phyloP scores from a whole-genome alignment of 2,329 filamentous ascomycete species.

The Chaetomium sp. region DNA sequence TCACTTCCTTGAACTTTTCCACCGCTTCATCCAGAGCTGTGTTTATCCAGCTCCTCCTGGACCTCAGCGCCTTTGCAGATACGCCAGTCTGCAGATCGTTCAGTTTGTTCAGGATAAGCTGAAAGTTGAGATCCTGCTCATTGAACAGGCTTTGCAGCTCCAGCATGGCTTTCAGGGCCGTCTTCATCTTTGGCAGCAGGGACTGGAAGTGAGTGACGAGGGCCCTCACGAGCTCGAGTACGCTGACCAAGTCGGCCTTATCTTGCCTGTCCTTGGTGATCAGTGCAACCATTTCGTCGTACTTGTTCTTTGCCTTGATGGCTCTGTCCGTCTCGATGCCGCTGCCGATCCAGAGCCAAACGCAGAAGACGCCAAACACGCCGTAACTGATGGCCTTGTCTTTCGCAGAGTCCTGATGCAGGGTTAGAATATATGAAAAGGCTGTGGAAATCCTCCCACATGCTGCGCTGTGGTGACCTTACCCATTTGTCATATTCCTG shows the following conservation, averaged over 20 bases:
- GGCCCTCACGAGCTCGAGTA: conserved; percentile 4
- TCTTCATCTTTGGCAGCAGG: background rate
- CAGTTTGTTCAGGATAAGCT: background rate
- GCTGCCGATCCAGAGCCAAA: conserved; percentile 1
- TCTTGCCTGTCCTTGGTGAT: background rate
- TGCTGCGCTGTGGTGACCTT: background rate
- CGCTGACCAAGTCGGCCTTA: background rate
- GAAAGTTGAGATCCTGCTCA: conserved; percentile 4
- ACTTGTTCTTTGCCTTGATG: conserved; percentile 6
- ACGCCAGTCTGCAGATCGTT: background rate
- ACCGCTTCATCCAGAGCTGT: conserved; percentile 2
- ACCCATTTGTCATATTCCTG: conserved; percentile 2
- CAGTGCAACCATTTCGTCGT: conserved; percentile 4
- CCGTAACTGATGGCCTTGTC: background rate
- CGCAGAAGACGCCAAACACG: background rate
- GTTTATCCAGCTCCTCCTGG: background rate
- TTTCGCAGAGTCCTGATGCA: background rate
- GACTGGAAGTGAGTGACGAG: conserved; percentile 1
- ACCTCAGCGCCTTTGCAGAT: background rate
- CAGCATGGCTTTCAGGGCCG: background rate
- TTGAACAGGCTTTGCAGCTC: conserved; percentile 3
- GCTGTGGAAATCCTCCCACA: background rate
- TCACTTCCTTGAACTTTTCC: conserved; percentile 6
- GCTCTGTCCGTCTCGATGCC: background rate
- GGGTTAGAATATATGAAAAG: conserved; percentile 3